Evolutionary conservation across 2,329 filamentous ascomycete genomes (phyloP), one percentile per base, ranked within the genome.

Genomic region (Cercospora nicotianae): DNA sequence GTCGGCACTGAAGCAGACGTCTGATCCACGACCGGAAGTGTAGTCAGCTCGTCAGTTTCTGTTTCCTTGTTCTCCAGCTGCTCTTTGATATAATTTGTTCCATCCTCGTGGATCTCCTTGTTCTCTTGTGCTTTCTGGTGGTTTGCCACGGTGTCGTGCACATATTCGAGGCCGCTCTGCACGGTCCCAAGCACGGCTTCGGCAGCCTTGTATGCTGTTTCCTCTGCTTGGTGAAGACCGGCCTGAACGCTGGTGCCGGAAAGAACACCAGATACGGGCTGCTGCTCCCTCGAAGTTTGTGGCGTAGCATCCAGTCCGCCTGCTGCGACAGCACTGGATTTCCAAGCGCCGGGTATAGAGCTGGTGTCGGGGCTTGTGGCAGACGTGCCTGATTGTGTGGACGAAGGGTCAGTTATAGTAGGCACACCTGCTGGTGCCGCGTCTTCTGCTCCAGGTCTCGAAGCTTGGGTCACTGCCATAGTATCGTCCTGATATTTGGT

Each of bases 1-100:
- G 1, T 58, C 4, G 53, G 53, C 5, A 9, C 16, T 16, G 58
- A 28, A 10, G 10, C 13, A 9, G 58, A 10, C 3, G 3, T 20
- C 23, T 31, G n/a, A 12, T 42, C 61, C 13, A 23, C 26, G 31
- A 63, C 9, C 10, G 42, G 61, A 2, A 36, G 42, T 13, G 33
- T 23, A n/a, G 48, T 55, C 16, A 33, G 26, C 26, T 63, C 23
- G 18, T 31, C 31, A 20, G 61, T 39, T 8, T 55, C 61, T 26
- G 61, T 63, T 13, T 30, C 10, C 23, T 42, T 58, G 3, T 62
- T 48, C 13, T 63, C 31, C 6, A 66, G 33, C 33, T 62, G 64
- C 28, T 63, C 65, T 58, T 66, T 63, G 59, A 63, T 63, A 10
- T 66, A 66, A 7, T 66, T 55, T 10, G 48, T 66, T 48, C 65